A percentile compares a stretch with the other conserved stretches of the same genome.
These are phyloP conservation scores for Fusarium brevicatenulatum DNA, from an alignment of 2,329 filamentous ascomycete species.

Conservation along the genomic window DNA sequence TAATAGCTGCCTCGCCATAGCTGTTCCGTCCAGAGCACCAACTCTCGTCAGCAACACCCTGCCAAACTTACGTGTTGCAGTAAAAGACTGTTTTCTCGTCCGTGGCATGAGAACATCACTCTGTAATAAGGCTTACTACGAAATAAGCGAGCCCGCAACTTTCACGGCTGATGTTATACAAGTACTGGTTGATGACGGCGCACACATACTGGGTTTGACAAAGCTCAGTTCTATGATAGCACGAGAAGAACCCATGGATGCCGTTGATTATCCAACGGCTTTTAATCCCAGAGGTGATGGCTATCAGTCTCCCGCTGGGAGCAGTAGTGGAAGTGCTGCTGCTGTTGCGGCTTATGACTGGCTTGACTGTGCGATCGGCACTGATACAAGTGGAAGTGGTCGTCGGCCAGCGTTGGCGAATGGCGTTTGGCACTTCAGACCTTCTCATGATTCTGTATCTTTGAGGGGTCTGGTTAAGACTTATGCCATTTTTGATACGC, in stretches of 20 bases:
- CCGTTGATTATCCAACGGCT: slow-evolving; percentile 51
- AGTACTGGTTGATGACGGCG: rapidly evolving
- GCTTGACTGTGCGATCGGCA: slow-evolving; percentile 48
- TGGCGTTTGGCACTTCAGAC: slow-evolving; percentile 47
- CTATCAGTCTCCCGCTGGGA: slow-evolving; percentile 58
- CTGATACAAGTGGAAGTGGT: slow-evolving; percentile 47
- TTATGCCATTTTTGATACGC: neutral
- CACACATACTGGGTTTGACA: neutral
- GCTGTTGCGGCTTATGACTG: slow-evolving; percentile 55
- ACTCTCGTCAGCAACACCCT: neutral
- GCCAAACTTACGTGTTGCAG: neutral
- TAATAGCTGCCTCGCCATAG: neutral
- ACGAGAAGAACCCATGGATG: neutral
- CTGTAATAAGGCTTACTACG: neutral
- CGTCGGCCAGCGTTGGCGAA: slow-evolving; percentile 55
- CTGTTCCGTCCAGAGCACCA: neutral
- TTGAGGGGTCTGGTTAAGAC: rapidly evolving
- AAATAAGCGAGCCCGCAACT: rapidly evolving
- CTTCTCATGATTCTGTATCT: neutral
- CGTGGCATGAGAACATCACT: neutral
- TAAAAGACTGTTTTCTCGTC: neutral
- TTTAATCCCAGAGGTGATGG: slow-evolving; percentile 60
- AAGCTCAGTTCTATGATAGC: neutral
- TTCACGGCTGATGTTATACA: neutral
- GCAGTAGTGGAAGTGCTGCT: slow-evolving; percentile 54